Evolutionary conservation across 106 monocot species (phyloP).

Genomic region (Triglochin maritima): DNA sequence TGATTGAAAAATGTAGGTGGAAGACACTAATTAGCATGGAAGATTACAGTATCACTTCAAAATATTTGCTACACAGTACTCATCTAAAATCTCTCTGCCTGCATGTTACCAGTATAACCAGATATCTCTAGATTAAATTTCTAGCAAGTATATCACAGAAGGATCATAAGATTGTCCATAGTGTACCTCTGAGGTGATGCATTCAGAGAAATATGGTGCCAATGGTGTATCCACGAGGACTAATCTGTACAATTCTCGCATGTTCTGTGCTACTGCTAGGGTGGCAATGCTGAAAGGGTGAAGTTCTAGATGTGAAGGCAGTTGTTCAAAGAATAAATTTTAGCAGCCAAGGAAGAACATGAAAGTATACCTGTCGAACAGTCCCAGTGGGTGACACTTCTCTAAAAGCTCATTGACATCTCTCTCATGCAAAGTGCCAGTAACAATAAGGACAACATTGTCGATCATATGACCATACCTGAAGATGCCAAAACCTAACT

Average conservation of each 20-base stretch:
- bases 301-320: background rate
- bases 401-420: constrained; percentile 93
- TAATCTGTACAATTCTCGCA: constrained; percentile 93
- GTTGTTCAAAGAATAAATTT: background rate
- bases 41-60: no score
- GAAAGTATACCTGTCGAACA: constrained; percentile 80
- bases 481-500: background rate
- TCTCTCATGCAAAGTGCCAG: constrained; percentile 97
- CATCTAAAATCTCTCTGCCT: no score
- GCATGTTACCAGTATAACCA: no score
- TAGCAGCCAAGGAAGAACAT: background rate
- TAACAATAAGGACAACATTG: constrained; percentile 98
- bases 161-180: no score
- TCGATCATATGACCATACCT: constrained; percentile 99
- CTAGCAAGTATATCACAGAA: no score
- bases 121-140: no score
- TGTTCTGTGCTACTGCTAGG: constrained; percentile 87
- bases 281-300: constrained; percentile 65
- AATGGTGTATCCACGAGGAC: constrained; percentile 94
- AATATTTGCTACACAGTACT: no score
- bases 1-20: no score
- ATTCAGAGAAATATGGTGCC: constrained; percentile 96
- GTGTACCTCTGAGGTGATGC: constrained; percentile 97
- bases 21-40: no score
- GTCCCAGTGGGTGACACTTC: constrained; percentile 97